Conservation (phyloP, 345 rosid genomes). For the Murraya koenigii region DNA sequence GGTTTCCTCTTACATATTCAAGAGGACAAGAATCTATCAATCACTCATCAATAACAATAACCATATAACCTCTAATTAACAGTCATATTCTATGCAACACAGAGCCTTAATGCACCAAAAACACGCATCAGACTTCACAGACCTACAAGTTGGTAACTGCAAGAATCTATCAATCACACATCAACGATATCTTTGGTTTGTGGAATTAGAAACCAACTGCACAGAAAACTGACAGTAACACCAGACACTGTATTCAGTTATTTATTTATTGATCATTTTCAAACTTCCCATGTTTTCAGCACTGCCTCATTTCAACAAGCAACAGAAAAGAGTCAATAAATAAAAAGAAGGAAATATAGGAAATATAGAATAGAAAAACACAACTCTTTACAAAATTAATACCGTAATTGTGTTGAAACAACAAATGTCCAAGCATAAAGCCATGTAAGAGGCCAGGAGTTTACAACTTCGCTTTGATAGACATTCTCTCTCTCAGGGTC, state of each 20-base stretch:
- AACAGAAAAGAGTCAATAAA: neutral
- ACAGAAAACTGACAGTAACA: neutral
- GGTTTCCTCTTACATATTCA: neutral
- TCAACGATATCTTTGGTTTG: neutral
- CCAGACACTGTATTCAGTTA: neutral
- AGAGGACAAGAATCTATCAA: no score
- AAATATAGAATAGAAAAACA: neutral
- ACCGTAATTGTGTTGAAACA: neutral
- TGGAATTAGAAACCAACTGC: neutral
- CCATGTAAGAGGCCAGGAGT: neutral
- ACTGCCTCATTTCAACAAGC: neutral
- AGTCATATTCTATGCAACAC: neutral
- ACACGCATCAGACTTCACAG: neutral
- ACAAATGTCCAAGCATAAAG: neutral
- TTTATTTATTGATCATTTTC: neutral
- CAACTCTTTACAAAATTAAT: neutral
- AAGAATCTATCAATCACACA: neutral
- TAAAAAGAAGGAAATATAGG: neutral
- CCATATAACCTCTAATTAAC: neutral
- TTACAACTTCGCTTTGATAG: constrained; percentile 26
- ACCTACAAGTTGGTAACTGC: no score
- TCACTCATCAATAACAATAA: neutral
- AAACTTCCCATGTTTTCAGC: neutral
- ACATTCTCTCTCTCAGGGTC: constrained; percentile 48
- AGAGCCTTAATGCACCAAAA: neutral